Evolutionary conservation across 768 basidiomycete genomes (phyloP).

Genomic region (Boletus rufocinnamomeus): DNA sequence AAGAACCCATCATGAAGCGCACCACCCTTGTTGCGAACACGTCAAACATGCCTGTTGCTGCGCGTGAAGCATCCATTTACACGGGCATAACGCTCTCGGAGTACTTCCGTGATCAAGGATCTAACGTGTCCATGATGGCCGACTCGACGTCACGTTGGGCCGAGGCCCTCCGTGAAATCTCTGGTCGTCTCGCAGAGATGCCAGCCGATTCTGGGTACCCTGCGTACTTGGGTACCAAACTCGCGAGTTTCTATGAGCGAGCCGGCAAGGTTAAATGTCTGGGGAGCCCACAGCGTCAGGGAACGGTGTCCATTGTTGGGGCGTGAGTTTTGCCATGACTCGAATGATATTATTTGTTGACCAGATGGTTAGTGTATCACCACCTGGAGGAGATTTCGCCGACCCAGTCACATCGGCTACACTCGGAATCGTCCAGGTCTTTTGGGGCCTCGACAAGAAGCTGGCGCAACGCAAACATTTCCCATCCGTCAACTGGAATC

Average conservation of each 20-base stretch:
- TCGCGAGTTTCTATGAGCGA: slow-evolving; percentile 98
- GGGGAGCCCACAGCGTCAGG: slow-evolving; percentile 83
- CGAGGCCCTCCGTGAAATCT: slow-evolving; percentile 98
- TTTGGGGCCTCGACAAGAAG: slow-evolving; percentile 99
- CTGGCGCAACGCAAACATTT: slow-evolving; percentile 99
- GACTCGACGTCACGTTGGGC: slow-evolving; percentile 99
- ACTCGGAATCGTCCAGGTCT: slow-evolving; percentile 97
- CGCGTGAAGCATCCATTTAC: slow-evolving; percentile 98
- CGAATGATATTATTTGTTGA: slow-evolving; percentile 8
- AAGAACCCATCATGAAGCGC: slow-evolving; percentile 99
- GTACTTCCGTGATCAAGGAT: slow-evolving; percentile 99
- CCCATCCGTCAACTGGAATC: slow-evolving; percentile 99
- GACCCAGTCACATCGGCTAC: slow-evolving; percentile 98
- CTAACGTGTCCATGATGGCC: slow-evolving; percentile 99
- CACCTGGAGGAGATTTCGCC: slow-evolving; percentile 98
- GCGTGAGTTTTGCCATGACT: slow-evolving; percentile 65
- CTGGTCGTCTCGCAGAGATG: slow-evolving; percentile 99
- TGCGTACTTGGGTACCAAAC: slow-evolving; percentile 92
- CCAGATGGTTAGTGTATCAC: slow-evolving; percentile 71
- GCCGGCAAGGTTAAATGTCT: slow-evolving; percentile 94
- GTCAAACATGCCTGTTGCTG: slow-evolving; percentile 99
- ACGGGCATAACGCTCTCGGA: slow-evolving; percentile 99
- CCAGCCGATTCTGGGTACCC: slow-evolving; percentile 99
- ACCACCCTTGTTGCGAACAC: slow-evolving; percentile 99
- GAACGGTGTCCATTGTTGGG: slow-evolving; percentile 98